Conservation (phyloP, 768 basidiomycete species). For the Boletellus sp. region DNA sequence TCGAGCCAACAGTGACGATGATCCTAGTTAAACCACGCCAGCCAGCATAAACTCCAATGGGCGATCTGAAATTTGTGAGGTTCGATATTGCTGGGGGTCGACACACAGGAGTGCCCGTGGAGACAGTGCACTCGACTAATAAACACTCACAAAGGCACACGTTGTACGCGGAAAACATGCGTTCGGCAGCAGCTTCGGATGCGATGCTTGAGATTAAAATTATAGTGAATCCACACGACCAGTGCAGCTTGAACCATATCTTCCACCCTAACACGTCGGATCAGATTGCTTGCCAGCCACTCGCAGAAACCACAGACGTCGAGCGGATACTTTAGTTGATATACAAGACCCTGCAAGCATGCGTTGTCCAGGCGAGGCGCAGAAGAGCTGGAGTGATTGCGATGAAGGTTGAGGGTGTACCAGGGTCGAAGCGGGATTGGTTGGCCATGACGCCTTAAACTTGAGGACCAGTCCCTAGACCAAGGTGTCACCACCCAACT, state of each 20-base stretch:
- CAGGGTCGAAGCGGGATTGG: neutral
- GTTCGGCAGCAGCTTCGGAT: neutral
- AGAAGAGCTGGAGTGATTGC: too few relatives aligned
- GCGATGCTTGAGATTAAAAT: neutral
- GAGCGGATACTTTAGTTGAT: too few relatives aligned
- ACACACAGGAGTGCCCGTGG: neutral
- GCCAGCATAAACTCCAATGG: too few relatives aligned
- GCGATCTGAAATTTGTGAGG: neutral
- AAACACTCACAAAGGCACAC: slow-evolving; percentile 1
- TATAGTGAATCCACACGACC: neutral
- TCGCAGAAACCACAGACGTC: neutral
- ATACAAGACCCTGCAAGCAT: slow-evolving; percentile 17
- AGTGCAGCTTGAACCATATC: neutral
- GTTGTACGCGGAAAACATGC: slow-evolving; percentile 9
- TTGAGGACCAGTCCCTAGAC: neutral
- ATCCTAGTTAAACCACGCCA: neutral
- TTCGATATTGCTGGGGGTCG: neutral
- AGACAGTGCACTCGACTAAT: neutral
- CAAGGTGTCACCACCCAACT: neutral
- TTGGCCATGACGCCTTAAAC: too few relatives aligned
- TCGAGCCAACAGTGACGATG: neutral
- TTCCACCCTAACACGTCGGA: neutral
- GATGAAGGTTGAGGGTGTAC: slow-evolving; percentile 7
- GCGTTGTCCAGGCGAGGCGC: slow-evolving; percentile 8
- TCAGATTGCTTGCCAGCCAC: slow-evolving; percentile 3